Base-by-base conservation (phyloP, 345 rosid genomes). In the Salix suchowensis region DNA sequence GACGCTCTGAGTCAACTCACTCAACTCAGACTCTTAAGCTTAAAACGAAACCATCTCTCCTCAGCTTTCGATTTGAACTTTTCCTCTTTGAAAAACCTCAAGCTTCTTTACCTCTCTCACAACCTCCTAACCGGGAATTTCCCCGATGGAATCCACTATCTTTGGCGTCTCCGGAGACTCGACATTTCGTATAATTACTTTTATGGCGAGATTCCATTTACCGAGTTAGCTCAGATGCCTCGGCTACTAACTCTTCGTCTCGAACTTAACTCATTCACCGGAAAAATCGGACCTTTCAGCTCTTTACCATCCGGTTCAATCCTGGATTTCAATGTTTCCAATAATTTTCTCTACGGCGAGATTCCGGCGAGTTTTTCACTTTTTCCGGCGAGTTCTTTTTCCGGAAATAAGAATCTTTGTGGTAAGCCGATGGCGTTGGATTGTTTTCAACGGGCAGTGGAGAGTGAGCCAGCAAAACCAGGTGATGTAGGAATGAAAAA, bases 31-130 rank as follows among this genome's bases (percentile, higher is more conserved):
- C 74, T 85, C 61, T 86, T 87, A 62, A 85, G 88, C 76, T 80
- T 87, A 37, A 79, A 79, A 42, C 60, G 58, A 74, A 87, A 87
- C 85, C 72, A 21, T 8, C 72, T 87, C 77, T 76, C 82, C 42
- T 77, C 68, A 30, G 39, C 80, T 30, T 40, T 68, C 19, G 42
- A 54, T 69, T 28, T 76, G 9, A 68, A 71, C 50, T 58, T 85
- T 36, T 85, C 88, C 61, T 48, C 79, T 1, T 83, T 82, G 78
- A 72, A 80, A 1, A 67, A 73, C 30, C 23, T 87, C 21, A 85
- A 83, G 77, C 85, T 75, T 48, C 82, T 87, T 65, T 77, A 81
- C 78, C 89, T 87, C 72, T 83, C 86, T 34, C 74, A 77, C 84
- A 87, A 85, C 68, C 71, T 69, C 2, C 75, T 87, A 76, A 9